A percentile compares a stretch with the other conserved stretches of the same genome.
Evolutionary conservation across 2,329 filamentous ascomycete species (phyloP).

Genomic region (Fusarium ambrosium): DNA sequence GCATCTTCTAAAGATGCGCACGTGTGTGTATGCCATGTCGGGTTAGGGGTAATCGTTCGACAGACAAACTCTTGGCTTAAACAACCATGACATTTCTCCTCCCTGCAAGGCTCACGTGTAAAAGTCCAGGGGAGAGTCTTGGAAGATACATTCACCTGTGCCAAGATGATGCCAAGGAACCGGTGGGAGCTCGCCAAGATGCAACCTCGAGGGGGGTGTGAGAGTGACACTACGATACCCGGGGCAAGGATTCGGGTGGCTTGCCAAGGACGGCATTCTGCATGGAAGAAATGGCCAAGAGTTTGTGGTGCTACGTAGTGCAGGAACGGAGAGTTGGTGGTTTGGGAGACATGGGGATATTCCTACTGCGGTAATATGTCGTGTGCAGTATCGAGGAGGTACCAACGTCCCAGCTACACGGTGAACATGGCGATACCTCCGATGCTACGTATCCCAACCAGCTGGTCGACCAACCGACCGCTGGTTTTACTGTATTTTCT

Average conservation of each 20-base stretch:
- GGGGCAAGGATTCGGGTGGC: background rate
- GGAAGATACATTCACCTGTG: background rate
- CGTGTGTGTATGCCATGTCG: background rate
- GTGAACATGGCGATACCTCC: background rate
- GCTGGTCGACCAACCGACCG: background rate
- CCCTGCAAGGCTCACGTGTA: background rate
- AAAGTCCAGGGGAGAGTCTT: background rate
- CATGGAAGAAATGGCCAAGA: conserved; percentile 6
- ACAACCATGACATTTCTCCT: background rate
- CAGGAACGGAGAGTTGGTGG: background rate
- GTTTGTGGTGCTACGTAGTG: background rate
- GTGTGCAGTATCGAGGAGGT: background rate
- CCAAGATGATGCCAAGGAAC: conserved; percentile 1
- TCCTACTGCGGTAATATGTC: background rate
- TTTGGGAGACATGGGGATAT: background rate
- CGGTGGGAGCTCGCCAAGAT: background rate
- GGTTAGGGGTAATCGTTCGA: background rate
- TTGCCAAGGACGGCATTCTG: conserved; percentile 13
- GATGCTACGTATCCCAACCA: background rate
- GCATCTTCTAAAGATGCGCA: background rate
- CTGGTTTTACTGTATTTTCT: background rate
- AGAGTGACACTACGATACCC: background rate
- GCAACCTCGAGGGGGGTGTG: background rate
- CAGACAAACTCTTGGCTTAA: background rate
- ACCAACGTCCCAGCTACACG: background rate